phyloP scores from a whole-genome alignment of 306 rosid species.

The Rosa persica region DNA sequence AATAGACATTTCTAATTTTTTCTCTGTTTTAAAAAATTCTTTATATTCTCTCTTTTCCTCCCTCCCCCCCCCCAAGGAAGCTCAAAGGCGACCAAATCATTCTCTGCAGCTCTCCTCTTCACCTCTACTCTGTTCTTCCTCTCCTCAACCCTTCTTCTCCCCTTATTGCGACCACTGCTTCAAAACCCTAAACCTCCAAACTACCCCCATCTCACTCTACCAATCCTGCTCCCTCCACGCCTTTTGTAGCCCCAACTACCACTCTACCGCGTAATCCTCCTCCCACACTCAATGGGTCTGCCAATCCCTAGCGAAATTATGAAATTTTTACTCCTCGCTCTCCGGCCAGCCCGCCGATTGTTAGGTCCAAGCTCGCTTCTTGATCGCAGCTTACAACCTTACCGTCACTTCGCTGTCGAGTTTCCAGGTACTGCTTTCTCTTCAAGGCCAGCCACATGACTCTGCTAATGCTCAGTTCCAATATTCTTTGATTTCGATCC shows the following conservation, averaged over 20 bases:
- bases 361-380: constrained; percentile 62
- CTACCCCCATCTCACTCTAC: constrained; percentile 14
- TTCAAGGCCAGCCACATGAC: constrained; percentile 45
- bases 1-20: too few relatives aligned
- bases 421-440: constrained; percentile 58
- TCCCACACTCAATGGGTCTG: constrained; percentile 52
- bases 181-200: constrained; percentile 30
- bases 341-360: constrained; percentile 43
- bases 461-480: constrained; percentile 43
- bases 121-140: constrained; percentile 60
- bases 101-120: constrained; percentile 66
- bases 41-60: too few relatives aligned
- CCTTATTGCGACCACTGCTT: constrained; percentile 63
- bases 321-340: constrained; percentile 23
- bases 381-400: constrained; percentile 65
- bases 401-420: constrained; percentile 37
- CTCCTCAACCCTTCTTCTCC: constrained; percentile 22
- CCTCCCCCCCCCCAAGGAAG: too few relatives aligned
- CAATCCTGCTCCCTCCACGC: constrained; percentile 33
- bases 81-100: constrained; percentile 62
- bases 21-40: too few relatives aligned
- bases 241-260: constrained; percentile 51
- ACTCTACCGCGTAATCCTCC: constrained; percentile 17
- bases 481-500: constrained; percentile 42
- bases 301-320: constrained; percentile 43